A percentile compares a stretch with the other conserved stretches of the same genome.
These are phyloP conservation scores for Eucalyptus cloeziana DNA, from an alignment of 345 rosid genomes.

Conservation along the genomic window DNA sequence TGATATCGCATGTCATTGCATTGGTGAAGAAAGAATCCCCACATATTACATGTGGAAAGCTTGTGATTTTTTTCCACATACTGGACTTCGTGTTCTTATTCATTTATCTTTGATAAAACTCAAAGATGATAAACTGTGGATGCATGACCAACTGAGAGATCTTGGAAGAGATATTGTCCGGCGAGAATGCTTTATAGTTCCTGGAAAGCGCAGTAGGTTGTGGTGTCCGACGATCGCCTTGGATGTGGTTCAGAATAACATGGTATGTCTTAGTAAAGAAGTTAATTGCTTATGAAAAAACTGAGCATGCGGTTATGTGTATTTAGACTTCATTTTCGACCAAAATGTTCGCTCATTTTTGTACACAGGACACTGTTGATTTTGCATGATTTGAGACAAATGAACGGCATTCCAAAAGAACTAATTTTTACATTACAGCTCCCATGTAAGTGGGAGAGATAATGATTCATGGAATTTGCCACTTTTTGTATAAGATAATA, in stretches of 20 bases:
- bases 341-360: background rate
- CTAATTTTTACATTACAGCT: background rate
- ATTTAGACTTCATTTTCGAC: background rate
- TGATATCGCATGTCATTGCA: background rate
- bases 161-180: background rate
- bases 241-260: background rate
- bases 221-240: background rate
- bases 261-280: background rate
- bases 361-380: background rate
- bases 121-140: background rate
- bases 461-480: background rate
- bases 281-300: background rate
- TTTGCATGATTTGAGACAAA: background rate
- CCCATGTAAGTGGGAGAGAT: background rate
- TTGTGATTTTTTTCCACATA: background rate
- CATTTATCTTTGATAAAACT: background rate
- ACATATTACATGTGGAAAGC: background rate
- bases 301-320: background rate
- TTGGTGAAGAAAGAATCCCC: background rate
- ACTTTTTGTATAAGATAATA: too few relatives aligned
- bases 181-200: fast-evolving
- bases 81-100: background rate
- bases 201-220: background rate
- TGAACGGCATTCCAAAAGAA: background rate
- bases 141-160: background rate